A percentile compares a stretch with the other conserved stretches of the same genome.
Conservation (phyloP, 257 asterid species). For the Eucommia ulmoides region DNA sequence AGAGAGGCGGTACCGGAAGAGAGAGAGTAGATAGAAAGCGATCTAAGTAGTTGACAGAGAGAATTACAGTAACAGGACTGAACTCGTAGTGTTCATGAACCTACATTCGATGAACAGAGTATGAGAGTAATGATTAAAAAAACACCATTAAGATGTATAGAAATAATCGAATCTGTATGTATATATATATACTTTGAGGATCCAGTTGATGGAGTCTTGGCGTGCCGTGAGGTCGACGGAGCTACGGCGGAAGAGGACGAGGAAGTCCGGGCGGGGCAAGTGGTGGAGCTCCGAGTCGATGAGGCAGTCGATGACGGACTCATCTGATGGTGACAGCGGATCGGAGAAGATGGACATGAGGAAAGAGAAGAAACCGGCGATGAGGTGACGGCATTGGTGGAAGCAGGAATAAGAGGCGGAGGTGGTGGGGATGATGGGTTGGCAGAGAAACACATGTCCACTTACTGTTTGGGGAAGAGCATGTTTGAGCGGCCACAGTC, state of each 20-base stretch:
- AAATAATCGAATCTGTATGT: too few relatives aligned
- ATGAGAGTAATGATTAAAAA: too few relatives aligned
- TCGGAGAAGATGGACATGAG: not conserved
- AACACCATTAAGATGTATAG: too few relatives aligned
- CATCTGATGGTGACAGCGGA: conserved; percentile 9
- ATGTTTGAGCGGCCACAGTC: conserved; percentile 10
- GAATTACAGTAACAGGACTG: conserved; percentile 40
- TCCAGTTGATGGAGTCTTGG: conserved; percentile 41
- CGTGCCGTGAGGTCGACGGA: conserved; percentile 22
- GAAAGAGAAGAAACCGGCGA: not conserved
- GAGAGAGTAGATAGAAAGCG: conserved; percentile 18
- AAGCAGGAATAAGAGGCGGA: not conserved
- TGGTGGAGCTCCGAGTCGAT: conserved; percentile 28
- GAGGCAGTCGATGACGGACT: conserved; percentile 18
- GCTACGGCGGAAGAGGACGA: conserved; percentile 9
- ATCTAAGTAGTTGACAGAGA: conserved; percentile 43
- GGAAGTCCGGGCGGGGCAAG: conserved; percentile 28
- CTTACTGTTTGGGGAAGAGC: too few relatives aligned
- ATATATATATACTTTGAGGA: conserved; percentile 30
- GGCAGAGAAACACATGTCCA: conserved; percentile 24
- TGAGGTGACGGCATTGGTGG: conserved; percentile 4
- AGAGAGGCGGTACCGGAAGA: conserved; percentile 14
- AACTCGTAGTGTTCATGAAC: conserved; percentile 31
- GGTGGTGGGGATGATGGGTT: not conserved
- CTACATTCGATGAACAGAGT: conserved; percentile 9